phyloP scores from a whole-genome alignment of 2,329 filamentous ascomycete species.

The Madurella mycetomatis region DNA sequence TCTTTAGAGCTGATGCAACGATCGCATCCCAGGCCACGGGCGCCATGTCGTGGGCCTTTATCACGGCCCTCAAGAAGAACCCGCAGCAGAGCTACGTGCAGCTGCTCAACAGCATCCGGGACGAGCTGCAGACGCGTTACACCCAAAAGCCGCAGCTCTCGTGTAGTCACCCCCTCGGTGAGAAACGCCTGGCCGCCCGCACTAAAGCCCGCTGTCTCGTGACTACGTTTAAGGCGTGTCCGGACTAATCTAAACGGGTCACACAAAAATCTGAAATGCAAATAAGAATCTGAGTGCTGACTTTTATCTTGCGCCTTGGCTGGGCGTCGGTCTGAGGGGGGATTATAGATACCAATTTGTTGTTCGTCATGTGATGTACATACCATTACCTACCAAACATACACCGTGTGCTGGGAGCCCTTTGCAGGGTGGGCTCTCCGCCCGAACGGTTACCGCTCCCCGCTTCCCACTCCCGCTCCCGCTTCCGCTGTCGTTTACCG shows the following conservation, averaged over 20 bases:
- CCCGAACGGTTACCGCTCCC: too few relatives aligned
- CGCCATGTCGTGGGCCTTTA: constrained; percentile 98
- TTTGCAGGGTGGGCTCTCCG: too few relatives aligned
- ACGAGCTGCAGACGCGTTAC: constrained; percentile 84
- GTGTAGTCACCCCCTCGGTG: constrained; percentile 94
- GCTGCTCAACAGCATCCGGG: constrained; percentile 91
- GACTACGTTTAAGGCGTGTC: constrained; percentile 22
- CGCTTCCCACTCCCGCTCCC: too few relatives aligned
- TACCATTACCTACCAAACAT: background rate
- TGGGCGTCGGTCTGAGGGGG: constrained; percentile 1
- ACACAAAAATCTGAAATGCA: background rate
- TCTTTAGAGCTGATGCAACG: constrained; percentile 75
- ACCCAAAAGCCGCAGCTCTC: constrained; percentile 94
- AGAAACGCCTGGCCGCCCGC: constrained; percentile 30
- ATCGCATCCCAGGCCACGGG: constrained; percentile 89
- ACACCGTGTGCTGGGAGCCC: background rate
- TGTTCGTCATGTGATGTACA: constrained; percentile 63
- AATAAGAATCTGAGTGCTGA: background rate
- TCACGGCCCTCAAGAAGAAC: constrained; percentile 89
- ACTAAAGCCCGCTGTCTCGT: constrained; percentile 13
- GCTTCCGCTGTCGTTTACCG: too few relatives aligned
- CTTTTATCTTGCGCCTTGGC: background rate
- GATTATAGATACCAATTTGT: constrained; percentile 53
- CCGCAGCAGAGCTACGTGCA: constrained; percentile 98
- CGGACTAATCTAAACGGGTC: constrained; percentile 20